phyloP scores from a whole-genome alignment of 345 rosid genomes.

The Gossypium bickii region DNA sequence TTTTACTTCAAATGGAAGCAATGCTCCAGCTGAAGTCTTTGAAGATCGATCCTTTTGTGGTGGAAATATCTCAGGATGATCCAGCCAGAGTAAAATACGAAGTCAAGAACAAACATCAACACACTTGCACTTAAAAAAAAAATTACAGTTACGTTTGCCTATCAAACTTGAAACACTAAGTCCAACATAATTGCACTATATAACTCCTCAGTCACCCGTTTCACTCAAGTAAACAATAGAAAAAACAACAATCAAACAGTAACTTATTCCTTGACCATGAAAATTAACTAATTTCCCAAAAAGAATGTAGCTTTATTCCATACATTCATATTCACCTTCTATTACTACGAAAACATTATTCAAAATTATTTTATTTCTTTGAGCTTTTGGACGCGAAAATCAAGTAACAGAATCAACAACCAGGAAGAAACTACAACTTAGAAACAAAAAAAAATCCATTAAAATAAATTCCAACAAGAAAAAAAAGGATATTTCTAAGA shows the following conservation, averaged over 20 bases:
- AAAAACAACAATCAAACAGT: neutral
- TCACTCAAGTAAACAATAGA: no score
- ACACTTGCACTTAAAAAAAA: neutral
- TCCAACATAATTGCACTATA: neutral
- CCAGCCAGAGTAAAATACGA: constrained; percentile 47
- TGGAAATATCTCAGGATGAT: constrained; percentile 43
- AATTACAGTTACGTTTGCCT: neutral
- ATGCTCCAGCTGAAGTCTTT: constrained; percentile 26
- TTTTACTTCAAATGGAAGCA: constrained; percentile 74
- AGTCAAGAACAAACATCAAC: constrained; percentile 45
- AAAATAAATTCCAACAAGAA: neutral
- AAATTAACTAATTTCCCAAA: neutral
- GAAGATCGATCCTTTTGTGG: constrained; percentile 59
- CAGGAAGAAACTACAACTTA: neutral
- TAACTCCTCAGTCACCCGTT: neutral
- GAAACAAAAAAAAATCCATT: neutral
- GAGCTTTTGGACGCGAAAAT: neutral
- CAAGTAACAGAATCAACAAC: neutral
- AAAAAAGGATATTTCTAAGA: constrained; percentile 67
- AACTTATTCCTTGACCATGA: neutral
- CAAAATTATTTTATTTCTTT: no score
- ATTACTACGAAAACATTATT: no score
- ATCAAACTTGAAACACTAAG: neutral
- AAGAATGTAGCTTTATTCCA: no score
- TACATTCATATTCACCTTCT: no score